Base-by-base conservation (phyloP, 345 rosid genomes). In the Cardamine occulta region DNA sequence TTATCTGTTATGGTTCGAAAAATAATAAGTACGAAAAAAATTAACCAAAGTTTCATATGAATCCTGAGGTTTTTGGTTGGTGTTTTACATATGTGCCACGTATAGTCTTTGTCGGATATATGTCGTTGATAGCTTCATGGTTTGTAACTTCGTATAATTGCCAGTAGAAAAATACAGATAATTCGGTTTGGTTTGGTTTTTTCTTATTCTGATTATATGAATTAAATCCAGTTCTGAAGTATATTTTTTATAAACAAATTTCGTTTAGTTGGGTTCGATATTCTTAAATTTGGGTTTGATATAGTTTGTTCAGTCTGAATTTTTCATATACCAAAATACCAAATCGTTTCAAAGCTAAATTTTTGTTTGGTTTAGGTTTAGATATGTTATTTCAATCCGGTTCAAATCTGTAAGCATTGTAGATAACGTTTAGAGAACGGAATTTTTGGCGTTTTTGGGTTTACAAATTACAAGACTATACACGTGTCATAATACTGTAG, bases 391-490 rank as follows among this genome's bases (percentile, higher is more conserved):
- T 56, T 24, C 6, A 72, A 19, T 24, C 40, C 42, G 29, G 76
- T 51, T 68, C 32, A 75, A 40, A 40, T 40, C 56, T 35, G 24
- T 29, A 68, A 67, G 57, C 63, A 29, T 68, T 58, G 53, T 77
- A 73, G 73, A 72, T 72, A 72, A 64, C 66, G 73, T 66, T 39
- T 0, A 13, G 34, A 55, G 48, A 64, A 32, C 40, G 5, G 12
- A 44, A 40, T 57, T 63, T 75, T 67, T 67, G 68, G 68, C 17
- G 51, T 57, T 63, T 75, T 67, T 67, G 68, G 68, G 24, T 59
- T 49, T 47, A 35, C 14, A 31, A 39, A 61, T 49, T 47, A 35
- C 14, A 31, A 39, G 67, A 58, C 51, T 28, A 2, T 18, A 31
- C 26, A 52, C 74, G 77, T 59, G 77, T 59, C 69, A 2, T 1